phyloP scores from a whole-genome alignment of 176 grass and related monocot genomes.

The Coix lacrymajobi region DNA sequence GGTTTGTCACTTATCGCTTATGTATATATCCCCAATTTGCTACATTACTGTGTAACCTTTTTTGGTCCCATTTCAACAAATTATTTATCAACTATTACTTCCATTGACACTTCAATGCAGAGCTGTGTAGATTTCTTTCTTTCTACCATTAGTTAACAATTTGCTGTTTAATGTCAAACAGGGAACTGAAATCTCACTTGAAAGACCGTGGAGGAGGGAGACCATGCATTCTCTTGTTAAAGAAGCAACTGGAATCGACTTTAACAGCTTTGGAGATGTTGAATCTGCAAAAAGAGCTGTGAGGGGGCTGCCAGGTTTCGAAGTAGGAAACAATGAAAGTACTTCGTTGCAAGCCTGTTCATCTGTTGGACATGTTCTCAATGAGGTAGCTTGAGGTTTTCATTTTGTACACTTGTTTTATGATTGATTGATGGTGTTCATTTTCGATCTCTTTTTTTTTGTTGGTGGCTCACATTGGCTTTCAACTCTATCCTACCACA shows the following conservation, averaged over 20 bases:
- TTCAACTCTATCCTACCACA: background rate
- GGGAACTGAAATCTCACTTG: constrained; percentile 89
- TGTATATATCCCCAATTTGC: background rate
- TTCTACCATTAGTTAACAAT: background rate
- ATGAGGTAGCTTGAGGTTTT: constrained; percentile 51
- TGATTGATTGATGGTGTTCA: background rate
- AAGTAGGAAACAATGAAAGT: constrained; percentile 42
- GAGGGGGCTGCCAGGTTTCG: constrained; percentile 44
- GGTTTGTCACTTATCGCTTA: constrained; percentile 3
- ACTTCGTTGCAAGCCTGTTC: constrained; percentile 54
- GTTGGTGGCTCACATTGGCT: background rate
- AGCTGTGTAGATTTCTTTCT: background rate
- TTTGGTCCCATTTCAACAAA: background rate
- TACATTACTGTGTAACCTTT: background rate
- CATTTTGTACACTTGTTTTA: constrained; percentile 2
- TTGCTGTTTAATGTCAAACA: constrained; percentile 36
- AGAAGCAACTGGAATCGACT: constrained; percentile 84
- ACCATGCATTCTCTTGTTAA: constrained; percentile 98
- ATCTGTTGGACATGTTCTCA: constrained; percentile 95
- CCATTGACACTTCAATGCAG: constrained; percentile 7
- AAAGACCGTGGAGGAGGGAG: constrained; percentile 90
- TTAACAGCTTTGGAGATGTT: constrained; percentile 56
- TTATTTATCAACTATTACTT: background rate
- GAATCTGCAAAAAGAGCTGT: constrained; percentile 68
- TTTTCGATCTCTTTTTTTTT: background rate